Base-by-base conservation (phyloP, 306 rosid genomes). In the Sechiopsis laciniata region DNA sequence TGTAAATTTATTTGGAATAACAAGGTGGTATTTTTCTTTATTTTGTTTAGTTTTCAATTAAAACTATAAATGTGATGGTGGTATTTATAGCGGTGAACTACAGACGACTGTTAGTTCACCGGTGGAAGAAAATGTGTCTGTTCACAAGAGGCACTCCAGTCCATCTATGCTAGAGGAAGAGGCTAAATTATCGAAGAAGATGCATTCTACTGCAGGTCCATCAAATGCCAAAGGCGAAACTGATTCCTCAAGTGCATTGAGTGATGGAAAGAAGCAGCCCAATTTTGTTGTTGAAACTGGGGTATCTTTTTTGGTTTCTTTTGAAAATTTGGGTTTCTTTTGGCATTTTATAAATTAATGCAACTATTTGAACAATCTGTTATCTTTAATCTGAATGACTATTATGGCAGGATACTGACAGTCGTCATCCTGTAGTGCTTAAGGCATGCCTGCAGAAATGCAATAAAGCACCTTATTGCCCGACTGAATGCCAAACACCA, bases 381-480 rank as follows among this genome's bases (percentile, higher is more conserved):
- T 50, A 19, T 19, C 55, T 14, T 42, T 69, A 16, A 12, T 26
- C 59, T 70, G 77, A 73, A 51, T 55, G 73, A 58, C 32, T 79
- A 50, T 77, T 71, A 35, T 71, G 72, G 77, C 81, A 90, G 93
- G 91, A 76, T 75, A 76, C 76, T 55, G 56, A 19, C 77, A 76
- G 75, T 73, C 82, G 82, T 45, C 77, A 75, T 72, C n/a, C 78
- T 26, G 40, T 48, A 53, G 71, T 68, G 64, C 70, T 80, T 52
- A 91, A 84, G 65, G 68, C 84, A 76, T 56, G 85, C 73, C 76
- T 88, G 61, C 88, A 87, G 82, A 83, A 79, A 78, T 94, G 98
- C 74, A 83, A 79, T 71, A 80, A 82, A 77, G 82, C 89, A 57
- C 80, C 83, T 79, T 20, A 24, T 64, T 80, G 80, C 46, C 75